Conservation (phyloP, 768 basidiomycete species). For the Suillus tomentosus region DNA sequence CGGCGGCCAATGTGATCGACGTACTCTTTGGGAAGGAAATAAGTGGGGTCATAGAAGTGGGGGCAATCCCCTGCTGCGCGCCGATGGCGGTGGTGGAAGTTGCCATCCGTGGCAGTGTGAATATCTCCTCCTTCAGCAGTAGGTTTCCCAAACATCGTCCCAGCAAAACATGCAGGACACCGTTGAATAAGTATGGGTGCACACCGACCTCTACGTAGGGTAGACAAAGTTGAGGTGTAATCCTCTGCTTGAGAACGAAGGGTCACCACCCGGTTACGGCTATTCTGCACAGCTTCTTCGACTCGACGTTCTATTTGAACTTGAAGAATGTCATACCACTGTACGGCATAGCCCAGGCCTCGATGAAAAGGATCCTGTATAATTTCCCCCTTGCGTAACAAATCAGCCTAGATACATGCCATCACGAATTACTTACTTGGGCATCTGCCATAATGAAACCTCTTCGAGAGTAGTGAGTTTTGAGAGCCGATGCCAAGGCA, state of each 20-base stretch:
- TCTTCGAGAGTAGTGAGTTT: constrained; percentile 2
- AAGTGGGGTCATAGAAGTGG: too few relatives aligned
- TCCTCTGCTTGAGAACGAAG: background rate
- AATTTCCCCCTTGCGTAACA: constrained; percentile 22
- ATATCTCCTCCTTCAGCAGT: too few relatives aligned
- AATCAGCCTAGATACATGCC: background rate
- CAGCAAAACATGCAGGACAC: too few relatives aligned
- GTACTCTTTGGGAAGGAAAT: too few relatives aligned
- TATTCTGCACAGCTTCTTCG: constrained; percentile 15
- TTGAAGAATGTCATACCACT: constrained; percentile 30
- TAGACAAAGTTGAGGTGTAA: background rate
- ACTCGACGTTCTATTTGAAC: constrained; percentile 17
- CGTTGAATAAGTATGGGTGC: constrained; percentile 8
- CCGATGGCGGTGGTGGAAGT: too few relatives aligned
- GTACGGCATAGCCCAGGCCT: constrained; percentile 27
- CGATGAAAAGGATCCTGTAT: constrained; percentile 35
- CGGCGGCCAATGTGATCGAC: too few relatives aligned
- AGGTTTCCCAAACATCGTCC: too few relatives aligned
- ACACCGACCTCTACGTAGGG: constrained; percentile 1
- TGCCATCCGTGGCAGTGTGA: too few relatives aligned
- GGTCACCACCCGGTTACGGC: background rate
- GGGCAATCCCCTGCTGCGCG: too few relatives aligned
- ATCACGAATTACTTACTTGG: constrained; percentile 17
- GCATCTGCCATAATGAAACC: constrained; percentile 19
- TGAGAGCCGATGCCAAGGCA: background rate